Conservation (phyloP, 2,329 filamentous ascomycete species). For the Xylaria sp. region DNA sequence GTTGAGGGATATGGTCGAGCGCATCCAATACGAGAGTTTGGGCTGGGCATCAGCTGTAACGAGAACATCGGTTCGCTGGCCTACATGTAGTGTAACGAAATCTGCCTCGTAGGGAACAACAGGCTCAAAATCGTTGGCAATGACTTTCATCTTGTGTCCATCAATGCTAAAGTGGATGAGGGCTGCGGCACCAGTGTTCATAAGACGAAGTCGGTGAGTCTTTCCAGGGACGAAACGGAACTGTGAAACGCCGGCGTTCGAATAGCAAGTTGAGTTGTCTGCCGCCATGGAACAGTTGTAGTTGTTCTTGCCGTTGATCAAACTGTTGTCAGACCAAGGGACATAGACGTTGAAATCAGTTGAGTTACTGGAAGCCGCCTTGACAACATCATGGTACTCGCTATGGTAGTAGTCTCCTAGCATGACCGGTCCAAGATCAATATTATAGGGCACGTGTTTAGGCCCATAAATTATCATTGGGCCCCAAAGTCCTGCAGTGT, state of each 20-base stretch:
- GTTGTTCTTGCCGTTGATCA: conserved; percentile 32
- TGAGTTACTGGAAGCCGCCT: no score
- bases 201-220: conserved; percentile 51
- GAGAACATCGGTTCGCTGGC: conserved; percentile 39
- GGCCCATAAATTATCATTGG: no score
- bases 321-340: no score
- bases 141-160: conserved; percentile 60
- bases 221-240: conserved; percentile 47
- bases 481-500: no score
- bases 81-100: conserved; percentile 41
- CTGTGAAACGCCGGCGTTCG: no score
- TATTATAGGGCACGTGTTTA: no score
- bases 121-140: conserved; percentile 61
- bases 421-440: no score
- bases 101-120: conserved; percentile 58
- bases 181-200: conserved; percentile 51
- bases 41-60: conserved; percentile 31
- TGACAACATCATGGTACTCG: no score
- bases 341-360: no score
- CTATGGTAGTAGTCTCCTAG: no score
- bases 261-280: background rate
- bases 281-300: conserved; percentile 7
- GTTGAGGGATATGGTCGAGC: no score
- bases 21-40: conserved; percentile 37
- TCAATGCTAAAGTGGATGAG: conserved; percentile 56